These are phyloP conservation scores for Vanilla planifolia DNA, from an alignment of 106 monocot genomes.

Conservation along the genomic window DNA sequence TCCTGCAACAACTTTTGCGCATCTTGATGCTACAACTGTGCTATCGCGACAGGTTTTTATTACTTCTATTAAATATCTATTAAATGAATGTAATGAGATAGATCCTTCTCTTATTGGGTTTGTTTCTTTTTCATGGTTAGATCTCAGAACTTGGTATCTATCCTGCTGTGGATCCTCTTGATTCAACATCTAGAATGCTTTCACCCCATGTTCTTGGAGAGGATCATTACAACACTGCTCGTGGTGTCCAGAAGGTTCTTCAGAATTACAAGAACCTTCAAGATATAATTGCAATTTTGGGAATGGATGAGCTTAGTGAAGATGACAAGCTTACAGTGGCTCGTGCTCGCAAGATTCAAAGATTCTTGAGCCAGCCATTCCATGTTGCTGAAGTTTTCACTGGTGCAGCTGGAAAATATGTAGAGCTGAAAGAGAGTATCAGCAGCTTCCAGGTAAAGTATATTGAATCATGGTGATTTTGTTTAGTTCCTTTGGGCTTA, in stretches of 20 bases:
- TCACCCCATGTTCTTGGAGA: constrained; percentile 71
- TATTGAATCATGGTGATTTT: background rate
- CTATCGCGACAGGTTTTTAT: constrained; percentile 58
- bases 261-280: constrained; percentile 90
- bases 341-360: constrained; percentile 67
- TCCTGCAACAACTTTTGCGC: constrained; percentile 83
- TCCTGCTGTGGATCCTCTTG: constrained; percentile 78
- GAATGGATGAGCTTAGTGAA: constrained; percentile 88
- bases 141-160: constrained; percentile 79
- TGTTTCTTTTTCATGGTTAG: constrained; percentile 19
- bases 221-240: constrained; percentile 80
- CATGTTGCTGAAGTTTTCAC: constrained; percentile 77
- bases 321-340: constrained; percentile 77
- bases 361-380: constrained; percentile 70
- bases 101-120: too few species aligned
- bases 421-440: constrained; percentile 60
- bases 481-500: background rate
- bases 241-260: constrained; percentile 81
- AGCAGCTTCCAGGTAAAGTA: constrained; percentile 62
- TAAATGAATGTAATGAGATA: too few species aligned
- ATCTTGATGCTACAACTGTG: constrained; percentile 91
- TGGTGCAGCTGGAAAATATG: constrained; percentile 69
- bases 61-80: background rate
- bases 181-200: constrained; percentile 80
- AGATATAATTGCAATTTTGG: constrained; percentile 82